Conservation (phyloP, 2,329 filamentous ascomycete species). For the Colletotrichum sp. region DNA sequence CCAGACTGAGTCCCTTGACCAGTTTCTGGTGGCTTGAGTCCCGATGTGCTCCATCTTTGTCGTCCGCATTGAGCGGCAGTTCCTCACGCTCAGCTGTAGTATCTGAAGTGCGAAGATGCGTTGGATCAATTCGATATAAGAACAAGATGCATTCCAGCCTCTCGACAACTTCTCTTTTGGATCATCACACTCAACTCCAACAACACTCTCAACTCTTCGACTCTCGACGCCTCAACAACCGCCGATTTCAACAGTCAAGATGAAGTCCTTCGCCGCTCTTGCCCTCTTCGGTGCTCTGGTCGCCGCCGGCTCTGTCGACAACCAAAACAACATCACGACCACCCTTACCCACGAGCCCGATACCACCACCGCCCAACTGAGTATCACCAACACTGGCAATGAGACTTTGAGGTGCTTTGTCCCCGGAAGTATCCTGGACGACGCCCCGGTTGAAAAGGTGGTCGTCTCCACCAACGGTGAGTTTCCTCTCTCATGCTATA, state of each 20-base stretch:
- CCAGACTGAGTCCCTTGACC: background rate
- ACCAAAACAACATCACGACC: conserved; percentile 36
- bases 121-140: background rate
- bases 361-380: conserved; percentile 52
- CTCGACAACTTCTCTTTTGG: background rate
- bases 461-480: conserved; percentile 46
- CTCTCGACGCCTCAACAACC: background rate
- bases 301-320: conserved; percentile 32
- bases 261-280: conserved; percentile 39
- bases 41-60: background rate
- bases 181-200: background rate
- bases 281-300: conserved; percentile 38
- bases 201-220: background rate
- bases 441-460: conserved; percentile 52
- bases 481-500: background rate
- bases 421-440: conserved; percentile 53
- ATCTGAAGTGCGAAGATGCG: background rate
- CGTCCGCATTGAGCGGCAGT: background rate
- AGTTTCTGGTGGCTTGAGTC: background rate
- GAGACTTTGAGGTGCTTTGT: conserved; percentile 50
- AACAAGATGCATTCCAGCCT: background rate
- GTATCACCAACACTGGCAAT: conserved; percentile 50
- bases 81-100: background rate
- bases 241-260: conserved; percentile 21
- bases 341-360: conserved; percentile 43